Evolutionary conservation across 148 eudicot genomes (phyloP), one percentile per base, ranked within the genome.

Genomic region (Pouteria glomerata): DNA sequence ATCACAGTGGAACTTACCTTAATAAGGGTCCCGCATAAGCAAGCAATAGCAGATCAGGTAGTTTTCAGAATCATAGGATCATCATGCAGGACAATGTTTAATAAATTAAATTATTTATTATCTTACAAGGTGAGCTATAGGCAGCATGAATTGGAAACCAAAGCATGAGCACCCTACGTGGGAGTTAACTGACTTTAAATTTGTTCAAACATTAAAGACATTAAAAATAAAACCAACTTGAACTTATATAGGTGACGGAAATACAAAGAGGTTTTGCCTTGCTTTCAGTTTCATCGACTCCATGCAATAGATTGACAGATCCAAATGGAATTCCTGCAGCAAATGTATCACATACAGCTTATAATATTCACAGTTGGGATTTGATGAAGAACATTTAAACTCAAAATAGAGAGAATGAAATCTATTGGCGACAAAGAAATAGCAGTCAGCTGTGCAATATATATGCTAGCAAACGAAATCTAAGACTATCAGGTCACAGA

Each of bases 221-320:
- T 6, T 31, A 23, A 26, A 57, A 57, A 31, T 24, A 57, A 61
- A 74, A 74, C 19, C 29, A 23, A 47, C 66, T 74, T 60, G 67
- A n/a, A 26, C 29, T 52, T 62, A 69, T 80, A 61, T 23, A 72
- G 78, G 73, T 37, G 31, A 73, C 62, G 73, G 75, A 60, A 78
- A 66, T 69, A 73, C 73, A 65, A 63, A 77, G 73, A 72, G 57
- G 71, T 35, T 73, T 78, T 82, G 81, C 98, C 98, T 91, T 95
- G 83, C 98, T 95, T 84, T 95, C 98, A 84, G 85, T 82, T 80
- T 91, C 96, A 88, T 95, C 98, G 35, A 95, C 96, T 76, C 98
- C 98, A 58, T 89, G 78, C 84, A 84, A 71, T 63, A 95, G 77
- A 83, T 95, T 95, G 71, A 95, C 96, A 35, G 98, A 95, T 71